A percentile compares a stretch with the other conserved stretches of the same genome.
phyloP scores from a whole-genome alignment of 352 stramenopile species.

The Pythium myriotylum region DNA sequence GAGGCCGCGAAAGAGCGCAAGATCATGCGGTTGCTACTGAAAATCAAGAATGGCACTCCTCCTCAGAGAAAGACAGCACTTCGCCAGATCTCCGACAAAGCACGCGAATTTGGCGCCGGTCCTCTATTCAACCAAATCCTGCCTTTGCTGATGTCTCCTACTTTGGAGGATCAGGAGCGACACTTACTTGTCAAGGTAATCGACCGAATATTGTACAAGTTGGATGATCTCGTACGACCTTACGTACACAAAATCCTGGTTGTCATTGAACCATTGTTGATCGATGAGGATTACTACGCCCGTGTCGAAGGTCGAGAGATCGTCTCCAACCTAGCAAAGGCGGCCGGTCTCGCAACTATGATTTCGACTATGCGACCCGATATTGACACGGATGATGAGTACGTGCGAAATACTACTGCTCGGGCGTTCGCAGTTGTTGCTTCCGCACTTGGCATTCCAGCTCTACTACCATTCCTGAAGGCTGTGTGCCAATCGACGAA shows the following conservation, averaged over 20 bases:
- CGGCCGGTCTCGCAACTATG: constrained; percentile 98
- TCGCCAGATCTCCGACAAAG: constrained; percentile 98
- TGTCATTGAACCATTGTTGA: constrained; percentile 99
- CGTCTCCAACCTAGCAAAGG: constrained; percentile 99
- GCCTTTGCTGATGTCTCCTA: constrained; percentile 98
- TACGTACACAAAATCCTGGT: constrained; percentile 99
- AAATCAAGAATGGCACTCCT: constrained; percentile 99
- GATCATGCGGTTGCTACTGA: constrained; percentile 98
- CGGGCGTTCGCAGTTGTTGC: constrained; percentile 99
- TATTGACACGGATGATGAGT: constrained; percentile 99
- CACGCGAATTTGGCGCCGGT: constrained; percentile 95
- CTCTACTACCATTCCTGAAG: constrained; percentile 98
- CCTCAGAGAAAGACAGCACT: constrained; percentile 96
- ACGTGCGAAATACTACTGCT: constrained; percentile 98
- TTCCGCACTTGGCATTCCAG: constrained; percentile 96
- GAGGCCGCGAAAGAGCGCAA: constrained; percentile 96
- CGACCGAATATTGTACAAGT: constrained; percentile 98
- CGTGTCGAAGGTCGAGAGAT: constrained; percentile 99
- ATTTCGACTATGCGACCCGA: constrained; percentile 99
- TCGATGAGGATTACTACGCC: constrained; percentile 99
- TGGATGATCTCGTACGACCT: constrained; percentile 98
- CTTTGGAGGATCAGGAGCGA: constrained; percentile 98
- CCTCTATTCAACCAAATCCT: constrained; percentile 99
- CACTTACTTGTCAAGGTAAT: constrained; percentile 99
- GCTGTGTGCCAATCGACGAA: constrained; percentile 98